Evolutionary conservation across 805 yeast genomes (phyloP).

Genomic region (Barnettozyma sp.): DNA sequence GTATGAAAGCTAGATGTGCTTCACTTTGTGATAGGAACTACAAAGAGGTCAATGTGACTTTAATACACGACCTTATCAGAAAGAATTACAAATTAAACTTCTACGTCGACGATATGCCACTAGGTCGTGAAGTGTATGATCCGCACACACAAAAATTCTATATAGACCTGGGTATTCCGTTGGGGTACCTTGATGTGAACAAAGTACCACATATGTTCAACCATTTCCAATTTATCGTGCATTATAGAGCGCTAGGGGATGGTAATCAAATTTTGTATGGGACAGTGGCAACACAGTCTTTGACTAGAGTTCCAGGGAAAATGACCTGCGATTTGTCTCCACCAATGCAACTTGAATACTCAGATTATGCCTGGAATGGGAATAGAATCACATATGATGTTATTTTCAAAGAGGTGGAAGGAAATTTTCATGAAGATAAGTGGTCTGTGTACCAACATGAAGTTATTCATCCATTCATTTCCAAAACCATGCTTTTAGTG

Average conservation of each 20-base stretch:
- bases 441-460: slow-evolving; percentile 23
- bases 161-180: slow-evolving; percentile 24
- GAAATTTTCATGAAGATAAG: slow-evolving; percentile 4
- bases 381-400: slow-evolving; percentile 25
- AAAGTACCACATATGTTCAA: slow-evolving; percentile 26
- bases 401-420: slow-evolving; percentile 24
- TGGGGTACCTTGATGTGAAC: slow-evolving; percentile 26
- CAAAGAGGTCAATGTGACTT: slow-evolving; percentile 20
- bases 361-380: slow-evolving; percentile 23
- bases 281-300: slow-evolving; percentile 23
- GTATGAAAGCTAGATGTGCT: slow-evolving; percentile 10
- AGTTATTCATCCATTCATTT: slow-evolving; percentile 21
- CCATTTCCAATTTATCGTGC: slow-evolving; percentile 27
- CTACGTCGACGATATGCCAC: slow-evolving; percentile 26
- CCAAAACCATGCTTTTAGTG: slow-evolving; percentile 15
- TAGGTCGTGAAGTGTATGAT: slow-evolving; percentile 26
- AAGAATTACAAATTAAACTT: slow-evolving; percentile 26
- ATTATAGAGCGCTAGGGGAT: slow-evolving; percentile 20
- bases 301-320: slow-evolving; percentile 21
- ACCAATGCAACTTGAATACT: slow-evolving; percentile 20
- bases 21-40: slow-evolving; percentile 17
- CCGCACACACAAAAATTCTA: slow-evolving; percentile 24
- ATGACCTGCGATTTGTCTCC: slow-evolving; percentile 22
- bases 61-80: slow-evolving; percentile 24
- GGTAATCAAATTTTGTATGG: slow-evolving; percentile 23